A percentile compares a stretch with the other conserved stretches of the same genome.
Evolutionary conservation across 768 basidiomycete genomes (phyloP).

Genomic region (Cystofilobasidium bisporidii): DNA sequence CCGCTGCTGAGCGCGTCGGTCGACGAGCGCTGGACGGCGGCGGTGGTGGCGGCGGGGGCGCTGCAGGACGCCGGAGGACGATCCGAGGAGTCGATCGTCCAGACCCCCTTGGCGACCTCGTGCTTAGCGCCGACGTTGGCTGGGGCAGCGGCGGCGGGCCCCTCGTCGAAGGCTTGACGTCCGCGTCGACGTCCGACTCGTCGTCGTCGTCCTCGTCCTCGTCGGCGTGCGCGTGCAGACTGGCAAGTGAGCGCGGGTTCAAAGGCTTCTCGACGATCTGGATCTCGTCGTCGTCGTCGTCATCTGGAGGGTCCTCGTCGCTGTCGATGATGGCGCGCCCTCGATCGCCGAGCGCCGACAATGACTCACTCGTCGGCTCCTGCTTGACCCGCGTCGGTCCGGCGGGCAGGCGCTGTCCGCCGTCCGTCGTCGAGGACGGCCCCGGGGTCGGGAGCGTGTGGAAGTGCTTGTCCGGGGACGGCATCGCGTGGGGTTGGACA

Average conservation of each 20-base stretch:
- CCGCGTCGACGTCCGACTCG: not conserved
- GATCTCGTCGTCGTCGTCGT: not conserved
- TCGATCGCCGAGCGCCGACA: too few species aligned
- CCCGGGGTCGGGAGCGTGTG: not conserved
- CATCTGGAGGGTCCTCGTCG: not conserved
- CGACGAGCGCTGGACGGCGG: not conserved
- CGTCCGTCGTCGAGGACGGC: not conserved
- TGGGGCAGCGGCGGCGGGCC: not conserved
- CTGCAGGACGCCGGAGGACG: too few species aligned
- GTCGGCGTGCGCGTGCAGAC: not conserved
- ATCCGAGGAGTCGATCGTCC: not conserved
- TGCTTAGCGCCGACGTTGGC: conserved; percentile 18
- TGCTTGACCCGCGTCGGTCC: not conserved
- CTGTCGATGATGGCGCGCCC: not conserved
- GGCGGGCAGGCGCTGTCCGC: not conserved
- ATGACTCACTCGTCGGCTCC: too few species aligned
- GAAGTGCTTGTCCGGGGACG: conserved; percentile 16
- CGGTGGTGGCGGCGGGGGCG: not conserved
- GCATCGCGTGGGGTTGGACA: conserved; percentile 5
- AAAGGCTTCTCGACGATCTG: conserved; percentile 1
- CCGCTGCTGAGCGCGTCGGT: not conserved
- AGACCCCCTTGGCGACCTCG: not conserved
- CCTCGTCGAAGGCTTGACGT: not conserved
- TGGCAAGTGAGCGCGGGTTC: not conserved
- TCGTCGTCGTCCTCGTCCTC: conserved; percentile 1